Evolutionary conservation across 495 filamentous ascomycete genomes (phyloP).

Genomic region (Daldinia grandis): DNA sequence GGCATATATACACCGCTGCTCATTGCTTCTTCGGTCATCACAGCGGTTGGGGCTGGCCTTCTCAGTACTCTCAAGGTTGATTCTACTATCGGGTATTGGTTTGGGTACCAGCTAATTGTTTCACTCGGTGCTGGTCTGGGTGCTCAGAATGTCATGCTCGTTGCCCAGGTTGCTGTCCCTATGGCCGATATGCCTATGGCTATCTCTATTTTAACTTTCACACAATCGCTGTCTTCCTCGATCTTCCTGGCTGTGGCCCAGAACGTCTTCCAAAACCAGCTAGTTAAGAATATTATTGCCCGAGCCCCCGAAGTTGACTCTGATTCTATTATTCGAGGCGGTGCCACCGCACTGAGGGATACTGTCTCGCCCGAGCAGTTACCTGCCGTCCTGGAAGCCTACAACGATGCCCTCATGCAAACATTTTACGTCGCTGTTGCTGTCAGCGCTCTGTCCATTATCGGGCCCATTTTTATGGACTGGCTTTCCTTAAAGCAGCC

Average conservation of each 20-base stretch:
- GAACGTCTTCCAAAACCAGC: conserved; percentile 25
- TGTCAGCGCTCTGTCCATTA: conserved; percentile 65
- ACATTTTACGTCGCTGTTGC: conserved; percentile 77
- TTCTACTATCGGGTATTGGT: conserved; percentile 68
- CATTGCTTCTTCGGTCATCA: conserved; percentile 54
- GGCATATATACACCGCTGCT: conserved; percentile 67
- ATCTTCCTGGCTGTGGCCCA: conserved; percentile 24
- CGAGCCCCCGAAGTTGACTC: conserved; percentile 12
- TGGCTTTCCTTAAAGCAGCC: conserved; percentile 76
- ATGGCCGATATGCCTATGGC: conserved; percentile 23
- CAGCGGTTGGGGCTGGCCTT: conserved; percentile 74
- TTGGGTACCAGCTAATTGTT: conserved; percentile 77
- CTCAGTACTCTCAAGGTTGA: conserved; percentile 68
- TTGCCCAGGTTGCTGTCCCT: conserved; percentile 20
- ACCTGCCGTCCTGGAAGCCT: conserved; percentile 67
- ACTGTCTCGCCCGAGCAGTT: conserved; percentile 58
- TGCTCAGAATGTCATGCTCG: conserved; percentile 30
- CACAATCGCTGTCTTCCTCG: conserved; percentile 20
- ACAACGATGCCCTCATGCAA: conserved; percentile 72
- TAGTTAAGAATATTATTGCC: conserved; percentile 15
- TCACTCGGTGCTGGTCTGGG: conserved; percentile 69
- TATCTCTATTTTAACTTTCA: conserved; percentile 22
- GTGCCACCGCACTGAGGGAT: conserved; percentile 57
- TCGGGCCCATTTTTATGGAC: conserved; percentile 70
- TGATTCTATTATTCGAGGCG: conserved; percentile 5